A percentile compares a stretch with the other conserved stretches of the same genome.
Evolutionary conservation across 2,329 filamentous ascomycete genomes (phyloP).

Genomic region (Basipetospora chlamydospora): DNA sequence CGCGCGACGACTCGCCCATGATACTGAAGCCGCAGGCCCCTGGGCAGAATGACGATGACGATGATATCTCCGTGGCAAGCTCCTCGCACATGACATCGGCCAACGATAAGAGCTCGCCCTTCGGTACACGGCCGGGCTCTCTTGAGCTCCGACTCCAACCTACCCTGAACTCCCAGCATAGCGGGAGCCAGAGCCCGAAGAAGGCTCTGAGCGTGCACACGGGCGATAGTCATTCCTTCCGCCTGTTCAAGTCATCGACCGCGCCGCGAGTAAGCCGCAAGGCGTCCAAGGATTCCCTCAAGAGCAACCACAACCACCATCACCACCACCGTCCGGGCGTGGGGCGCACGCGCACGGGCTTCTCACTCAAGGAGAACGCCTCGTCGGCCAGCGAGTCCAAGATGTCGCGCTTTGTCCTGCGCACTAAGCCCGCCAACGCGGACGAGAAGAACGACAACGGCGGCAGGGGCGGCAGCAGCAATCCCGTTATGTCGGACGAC

Average conservation of each 20-base stretch:
- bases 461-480: too few species aligned
- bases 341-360: slow-evolving; percentile 29
- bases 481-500: too few species aligned
- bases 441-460: slow-evolving; percentile 30
- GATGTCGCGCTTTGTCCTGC: slow-evolving; percentile 3
- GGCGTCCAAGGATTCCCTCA: slow-evolving; percentile 41
- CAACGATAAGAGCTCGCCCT: slow-evolving; percentile 33
- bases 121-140: slow-evolving; percentile 52
- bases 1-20: slow-evolving; percentile 48
- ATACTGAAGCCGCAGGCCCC: slow-evolving; percentile 29
- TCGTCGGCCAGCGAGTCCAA: neutral
- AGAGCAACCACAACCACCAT: slow-evolving; percentile 21
- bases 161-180: slow-evolving; percentile 50
- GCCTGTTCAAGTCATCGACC: slow-evolving; percentile 33
- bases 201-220: slow-evolving; percentile 36
- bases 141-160: slow-evolving; percentile 73
- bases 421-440: slow-evolving; percentile 1
- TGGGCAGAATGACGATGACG: slow-evolving; percentile 35
- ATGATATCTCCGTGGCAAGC: slow-evolving; percentile 21
- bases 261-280: slow-evolving; percentile 32
- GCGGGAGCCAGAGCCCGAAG: slow-evolving; percentile 19
- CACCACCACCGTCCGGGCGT: slow-evolving; percentile 32
- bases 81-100: slow-evolving; percentile 19
- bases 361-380: neutral
- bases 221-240: slow-evolving; percentile 33